Evolutionary conservation across 768 basidiomycete species (phyloP), one percentile per base, ranked within the genome.

Genomic region (Lactarius indigo): DNA sequence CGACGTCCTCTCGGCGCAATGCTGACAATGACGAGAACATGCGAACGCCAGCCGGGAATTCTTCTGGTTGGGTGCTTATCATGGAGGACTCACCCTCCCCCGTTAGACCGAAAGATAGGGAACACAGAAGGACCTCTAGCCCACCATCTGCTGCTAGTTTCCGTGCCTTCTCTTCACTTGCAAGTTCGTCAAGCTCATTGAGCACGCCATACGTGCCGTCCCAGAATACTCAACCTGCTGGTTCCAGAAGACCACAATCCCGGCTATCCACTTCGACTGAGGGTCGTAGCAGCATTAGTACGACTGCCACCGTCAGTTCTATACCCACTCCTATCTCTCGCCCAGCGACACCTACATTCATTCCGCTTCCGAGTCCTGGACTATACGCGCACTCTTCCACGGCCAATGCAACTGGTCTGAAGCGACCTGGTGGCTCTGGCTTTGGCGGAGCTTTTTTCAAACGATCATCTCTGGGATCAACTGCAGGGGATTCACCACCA

Each of bases 71-170:
- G 91, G 91, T 94, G 50, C 83, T 94, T 42, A 91, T 94, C 59
- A 92, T 92, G 91, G 92, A 93, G 70, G 92, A 92, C 73, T 88
- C 89, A 2, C 89, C 91, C 28, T 87, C 87, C 18, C 89, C 88
- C 26, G 80, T 79, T 35, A 89, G 85, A 82, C 82, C 62, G 81
- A 83, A 66, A 85, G 86, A 72, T 79, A 81, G 71, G 75, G 83
- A 42, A 85, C 88, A 20, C 7, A 58, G 65, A 57, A 62, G 70
- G 58, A 60, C 64, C 4, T 70, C 70, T 5, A 91, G 87, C 69
- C 88, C 90, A 26, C 79, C 82, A 59, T 83, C 80, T 33, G 81
- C 85, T n/a, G 80, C 81, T 42, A 73, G 81, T 9, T 87, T 83
- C 74, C 84, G 81, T 54, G 77, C 81, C n/a, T 76, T 78, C 31